phyloP scores from a whole-genome alignment of 2,329 filamentous ascomycete genomes.

The Trichophyton rubrum region DNA sequence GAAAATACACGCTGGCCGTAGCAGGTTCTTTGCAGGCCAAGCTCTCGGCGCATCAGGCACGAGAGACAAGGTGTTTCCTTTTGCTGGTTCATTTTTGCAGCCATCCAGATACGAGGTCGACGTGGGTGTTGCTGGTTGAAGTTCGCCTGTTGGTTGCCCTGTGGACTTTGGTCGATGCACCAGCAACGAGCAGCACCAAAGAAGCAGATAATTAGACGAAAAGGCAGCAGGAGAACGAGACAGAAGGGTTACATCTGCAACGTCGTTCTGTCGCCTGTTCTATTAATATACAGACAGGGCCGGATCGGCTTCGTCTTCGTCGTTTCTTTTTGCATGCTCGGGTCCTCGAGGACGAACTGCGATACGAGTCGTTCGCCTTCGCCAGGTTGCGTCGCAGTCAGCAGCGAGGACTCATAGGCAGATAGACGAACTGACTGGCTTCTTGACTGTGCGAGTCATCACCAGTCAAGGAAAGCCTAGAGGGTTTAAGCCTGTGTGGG shows the following conservation, averaged over 20 bases:
- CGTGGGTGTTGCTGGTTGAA: neutral
- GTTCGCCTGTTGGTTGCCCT: neutral
- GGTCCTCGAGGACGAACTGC: neutral
- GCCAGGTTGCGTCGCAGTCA: neutral
- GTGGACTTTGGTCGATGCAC: neutral
- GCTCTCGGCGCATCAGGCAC: neutral
- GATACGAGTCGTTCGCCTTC: slow-evolving; percentile 1
- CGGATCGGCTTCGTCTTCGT: neutral
- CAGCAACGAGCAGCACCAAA: neutral
- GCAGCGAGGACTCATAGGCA: neutral
- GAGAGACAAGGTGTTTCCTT: neutral
- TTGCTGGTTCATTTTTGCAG: neutral
- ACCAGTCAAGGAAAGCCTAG: neutral
- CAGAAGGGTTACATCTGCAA: neutral
- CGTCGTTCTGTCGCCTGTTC: neutral
- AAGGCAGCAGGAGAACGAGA: neutral
- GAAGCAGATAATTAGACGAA: neutral
- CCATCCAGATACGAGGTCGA: neutral
- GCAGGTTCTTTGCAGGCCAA: neutral
- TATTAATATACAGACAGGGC: neutral
- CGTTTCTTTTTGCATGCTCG: neutral
- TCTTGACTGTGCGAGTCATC: too few species aligned
- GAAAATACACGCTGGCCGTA: neutral
- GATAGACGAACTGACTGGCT: neutral
- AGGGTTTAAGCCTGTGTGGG: neutral